Evolutionary conservation across 768 basidiomycete species (phyloP).

Genomic region (Suillus bovinus): DNA sequence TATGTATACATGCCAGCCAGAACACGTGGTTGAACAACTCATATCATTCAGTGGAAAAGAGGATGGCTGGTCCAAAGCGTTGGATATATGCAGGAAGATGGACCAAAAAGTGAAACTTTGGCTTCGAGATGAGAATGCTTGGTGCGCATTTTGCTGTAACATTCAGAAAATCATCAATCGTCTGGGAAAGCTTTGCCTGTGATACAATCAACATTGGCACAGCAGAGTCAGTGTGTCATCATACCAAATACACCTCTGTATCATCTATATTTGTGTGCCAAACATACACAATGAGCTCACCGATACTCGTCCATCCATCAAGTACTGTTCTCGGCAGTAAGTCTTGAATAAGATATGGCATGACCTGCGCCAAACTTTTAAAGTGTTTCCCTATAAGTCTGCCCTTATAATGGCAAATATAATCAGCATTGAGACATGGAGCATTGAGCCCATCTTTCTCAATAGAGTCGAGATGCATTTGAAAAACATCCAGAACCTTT

Average conservation of each 20-base stretch:
- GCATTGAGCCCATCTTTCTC: constrained; percentile 26
- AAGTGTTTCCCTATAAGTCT: constrained; percentile 35
- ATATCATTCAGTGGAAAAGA: constrained; percentile 31
- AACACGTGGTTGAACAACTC: constrained; percentile 32
- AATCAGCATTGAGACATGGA: constrained; percentile 27
- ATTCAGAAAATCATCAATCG: constrained; percentile 27
- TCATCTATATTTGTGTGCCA: constrained; percentile 44
- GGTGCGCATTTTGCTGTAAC: constrained; percentile 23
- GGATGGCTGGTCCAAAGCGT: constrained; percentile 29
- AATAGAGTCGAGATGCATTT: constrained; percentile 21
- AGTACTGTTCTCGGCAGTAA: constrained; percentile 28
- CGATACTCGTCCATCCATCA: constrained; percentile 7
- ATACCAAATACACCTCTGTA: constrained; percentile 35
- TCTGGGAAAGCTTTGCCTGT: constrained; percentile 12
- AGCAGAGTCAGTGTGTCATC: neutral
- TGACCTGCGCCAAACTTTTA: constrained; percentile 32
- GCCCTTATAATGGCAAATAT: constrained; percentile 32
- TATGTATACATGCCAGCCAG: constrained; percentile 23
- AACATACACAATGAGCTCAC: constrained; percentile 36
- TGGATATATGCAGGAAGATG: constrained; percentile 30
- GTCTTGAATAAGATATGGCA: constrained; percentile 31
- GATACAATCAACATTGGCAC: neutral
- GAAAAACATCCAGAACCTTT: constrained; percentile 21
- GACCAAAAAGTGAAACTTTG: constrained; percentile 33
- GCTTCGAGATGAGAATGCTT: constrained; percentile 28